Base-by-base conservation (phyloP, 768 basidiomycete species). In the Russula foetens region DNA sequence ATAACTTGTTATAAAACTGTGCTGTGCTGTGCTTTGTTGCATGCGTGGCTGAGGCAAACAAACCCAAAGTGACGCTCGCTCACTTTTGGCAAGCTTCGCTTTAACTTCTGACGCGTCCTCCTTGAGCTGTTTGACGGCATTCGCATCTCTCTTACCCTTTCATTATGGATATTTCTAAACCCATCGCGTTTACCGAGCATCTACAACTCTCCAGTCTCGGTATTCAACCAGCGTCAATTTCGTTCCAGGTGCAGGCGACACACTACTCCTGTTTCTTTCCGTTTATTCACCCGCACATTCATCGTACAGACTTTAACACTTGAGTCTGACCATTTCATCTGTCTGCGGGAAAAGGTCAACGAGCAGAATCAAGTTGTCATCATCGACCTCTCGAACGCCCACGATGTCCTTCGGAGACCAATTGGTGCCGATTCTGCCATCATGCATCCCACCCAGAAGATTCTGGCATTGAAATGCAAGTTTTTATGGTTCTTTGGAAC, bases 341-440 rank as follows among this genome's bases (percentile, higher is more conserved):
- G 97, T 73, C 85, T 98, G 63, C 90, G 96, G 58, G 96, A 98
- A 78, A 94, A 93, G 74, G 83, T 92, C 70, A 86, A 89, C 69
- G 94, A 95, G 65, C 87, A 92, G 70, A 93, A 96, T 75, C 95
- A 98, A 75, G 97, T 99, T 65, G 96, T 98, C 72, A 98, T 99
- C 71, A 90, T 99, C 71, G 96, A 98, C 85, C 86, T 99, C 65
- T 79, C 88, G 63, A 92, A 98, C 74, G 92, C 95, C 69, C 98
- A 98, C 78, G 92, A 96, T 87, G 90, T 98, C 68, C 82, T 95
- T 58, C 87, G 94, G 62, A 81, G 94, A 67, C 94, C 94, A 63
- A 98, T 99, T 70, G 89, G 91, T 26, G 97, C 97, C n/a, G 97
- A 99, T 72, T 92, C 92, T 41, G 96, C 97, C 58, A 97, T 99